Evolutionary conservation across 805 yeast species (phyloP).

Genomic region (Cyberlindnera petersonii): DNA sequence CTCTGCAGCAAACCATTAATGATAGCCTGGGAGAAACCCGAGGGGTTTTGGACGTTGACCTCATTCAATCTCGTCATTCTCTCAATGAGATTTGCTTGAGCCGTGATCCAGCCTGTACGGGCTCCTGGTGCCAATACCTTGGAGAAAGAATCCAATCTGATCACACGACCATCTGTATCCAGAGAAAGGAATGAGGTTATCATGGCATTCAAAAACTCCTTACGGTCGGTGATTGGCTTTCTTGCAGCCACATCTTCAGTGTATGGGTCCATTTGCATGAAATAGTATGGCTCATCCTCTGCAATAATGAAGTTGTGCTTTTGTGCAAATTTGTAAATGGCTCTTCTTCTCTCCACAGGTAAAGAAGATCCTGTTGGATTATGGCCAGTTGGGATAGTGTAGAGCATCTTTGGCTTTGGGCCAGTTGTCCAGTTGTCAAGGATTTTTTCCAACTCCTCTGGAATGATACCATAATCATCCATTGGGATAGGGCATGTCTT

Average conservation of each 20-base stretch:
- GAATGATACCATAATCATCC: slow-evolving; percentile 76
- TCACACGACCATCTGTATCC: slow-evolving; percentile 46
- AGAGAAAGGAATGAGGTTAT: slow-evolving; percentile 61
- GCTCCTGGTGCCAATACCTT: slow-evolving; percentile 23
- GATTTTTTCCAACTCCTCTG: slow-evolving; percentile 58
- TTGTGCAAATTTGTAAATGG: slow-evolving; percentile 71
- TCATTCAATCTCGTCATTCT: slow-evolving; percentile 29
- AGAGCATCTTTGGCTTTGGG: slow-evolving; percentile 77
- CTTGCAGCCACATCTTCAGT: slow-evolving; percentile 39
- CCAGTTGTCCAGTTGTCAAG: slow-evolving; percentile 72
- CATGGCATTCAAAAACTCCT: slow-evolving; percentile 46
- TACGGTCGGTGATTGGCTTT: slow-evolving; percentile 28
- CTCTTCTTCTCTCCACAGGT: slow-evolving; percentile 68
- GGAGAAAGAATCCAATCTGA: slow-evolving; percentile 23
- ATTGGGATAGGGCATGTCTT: slow-evolving; percentile 68
- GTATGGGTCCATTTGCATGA: slow-evolving; percentile 87
- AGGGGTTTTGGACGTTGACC: slow-evolving; percentile 69
- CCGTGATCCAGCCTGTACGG: slow-evolving; percentile 23
- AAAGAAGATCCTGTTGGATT: slow-evolving; percentile 95
- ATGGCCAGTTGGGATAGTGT: slow-evolving; percentile 94
- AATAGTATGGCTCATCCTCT: slow-evolving; percentile 98
- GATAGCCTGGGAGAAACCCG: slow-evolving; percentile 68
- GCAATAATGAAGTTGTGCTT: slow-evolving; percentile 82
- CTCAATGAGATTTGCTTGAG: slow-evolving; percentile 16
- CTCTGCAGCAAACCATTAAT: slow-evolving; percentile 53